These are phyloP conservation scores for Teratosphaeria epicoccoides DNA, from an alignment of 2,329 filamentous ascomycete genomes.

Conservation along the genomic window DNA sequence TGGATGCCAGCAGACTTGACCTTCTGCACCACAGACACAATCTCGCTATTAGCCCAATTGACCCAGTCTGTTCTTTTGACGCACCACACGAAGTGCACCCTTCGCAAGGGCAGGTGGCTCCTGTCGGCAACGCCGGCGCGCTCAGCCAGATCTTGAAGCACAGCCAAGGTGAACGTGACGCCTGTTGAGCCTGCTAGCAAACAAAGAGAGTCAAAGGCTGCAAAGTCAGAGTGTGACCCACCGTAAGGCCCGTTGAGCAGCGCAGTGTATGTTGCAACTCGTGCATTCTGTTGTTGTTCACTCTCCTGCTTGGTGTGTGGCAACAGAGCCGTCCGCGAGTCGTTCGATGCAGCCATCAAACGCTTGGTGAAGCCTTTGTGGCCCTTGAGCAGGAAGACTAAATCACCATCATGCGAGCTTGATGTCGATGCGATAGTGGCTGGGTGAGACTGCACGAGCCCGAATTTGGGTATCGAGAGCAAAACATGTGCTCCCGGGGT, in stretches of 20 bases:
- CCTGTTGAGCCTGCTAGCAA: constrained; percentile 20
- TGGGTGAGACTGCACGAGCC: constrained; percentile 18
- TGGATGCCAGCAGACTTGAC: constrained; percentile 13
- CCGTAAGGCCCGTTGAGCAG: constrained; percentile 20
- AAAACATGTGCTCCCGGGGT: constrained; percentile 20
- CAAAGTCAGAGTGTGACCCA: constrained; percentile 14
- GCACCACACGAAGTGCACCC: constrained; percentile 19
- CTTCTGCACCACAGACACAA: constrained; percentile 10
- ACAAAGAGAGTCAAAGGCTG: constrained; percentile 19
- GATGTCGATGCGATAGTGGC: constrained; percentile 21
- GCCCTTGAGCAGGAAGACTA: constrained; percentile 21
- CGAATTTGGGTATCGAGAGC: constrained; percentile 19
- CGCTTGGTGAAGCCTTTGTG: constrained; percentile 21
- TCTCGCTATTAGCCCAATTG: constrained; percentile 14
- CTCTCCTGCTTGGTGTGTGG: constrained; percentile 6
- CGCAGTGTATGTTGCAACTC: constrained; percentile 8
- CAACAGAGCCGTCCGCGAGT: constrained; percentile 11
- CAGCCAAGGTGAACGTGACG: constrained; percentile 18
- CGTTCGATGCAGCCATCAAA: constrained; percentile 15
- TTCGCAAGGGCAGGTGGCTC: constrained; percentile 12
- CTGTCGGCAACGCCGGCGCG: constrained; percentile 8
- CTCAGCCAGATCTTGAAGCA: constrained; percentile 19
- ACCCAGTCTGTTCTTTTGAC: constrained; percentile 13
- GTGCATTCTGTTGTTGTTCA: constrained; percentile 6
- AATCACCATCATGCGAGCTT: constrained; percentile 14